Base-by-base conservation (phyloP, 2,329 filamentous ascomycete genomes). In the Fusarium brachygibbosum region DNA sequence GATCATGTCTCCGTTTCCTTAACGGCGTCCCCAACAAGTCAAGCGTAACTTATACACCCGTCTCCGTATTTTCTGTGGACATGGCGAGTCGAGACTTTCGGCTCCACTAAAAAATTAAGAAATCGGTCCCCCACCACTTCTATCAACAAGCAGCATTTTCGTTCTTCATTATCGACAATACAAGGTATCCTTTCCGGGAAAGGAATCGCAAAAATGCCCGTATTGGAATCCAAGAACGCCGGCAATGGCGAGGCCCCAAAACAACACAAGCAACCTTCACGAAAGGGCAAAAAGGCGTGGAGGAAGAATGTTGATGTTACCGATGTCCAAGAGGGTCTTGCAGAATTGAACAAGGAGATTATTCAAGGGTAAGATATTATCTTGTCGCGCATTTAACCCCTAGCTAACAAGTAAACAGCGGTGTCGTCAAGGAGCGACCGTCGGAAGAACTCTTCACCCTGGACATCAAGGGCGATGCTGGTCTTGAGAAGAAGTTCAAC, bases 221-320 rank as follows among this genome's bases (percentile, higher is more conserved):
- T 86, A 28, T 73, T 89, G 29, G 80, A 82, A 70, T 80, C 82
- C 48, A 80, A 80, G 49, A 70, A 71, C 12, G 79, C 83, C 40
- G 85, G 82, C 63, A 81, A 86, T 35, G 80, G 82, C 14, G 81
- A 85, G 35, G 91, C 93, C 19, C 94, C 94, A 13, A 89, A 90
- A 68, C 93, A 97, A 72, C 90, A 91, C 81, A 94, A 88, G 69
- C 96, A 99, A 80, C 89, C 94, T 28, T 98, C 95, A 7, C 88
- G 96, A 78, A 99, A 99, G 80, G 96, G 97, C 75, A 98, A 98
- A 82, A 98, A 97, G 83, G 95, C 96, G 32, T 99, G 96, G 96
- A 88, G 96, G 77, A 99, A 98, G 81, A 97, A 99, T 82, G 93
- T 99, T 80, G 93, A 99, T 81, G 88, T 98, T 66, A 91, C 93